These are phyloP conservation scores for Fonsecaea erecta DNA, from an alignment of 2,329 filamentous ascomycete species.

Conservation along the genomic window DNA sequence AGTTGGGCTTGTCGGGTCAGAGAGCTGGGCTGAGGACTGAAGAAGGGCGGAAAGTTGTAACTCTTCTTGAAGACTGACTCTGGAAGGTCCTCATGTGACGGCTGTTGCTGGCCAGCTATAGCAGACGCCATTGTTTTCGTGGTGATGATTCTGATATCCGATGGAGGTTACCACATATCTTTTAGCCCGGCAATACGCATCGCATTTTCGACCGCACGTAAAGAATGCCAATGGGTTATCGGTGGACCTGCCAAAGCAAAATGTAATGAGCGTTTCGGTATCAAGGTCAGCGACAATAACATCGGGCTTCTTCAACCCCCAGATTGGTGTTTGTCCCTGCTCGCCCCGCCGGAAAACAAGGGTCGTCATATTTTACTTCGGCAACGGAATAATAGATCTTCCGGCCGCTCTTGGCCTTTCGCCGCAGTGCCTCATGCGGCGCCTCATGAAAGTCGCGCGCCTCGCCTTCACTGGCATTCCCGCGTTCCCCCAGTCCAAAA, in stretches of 20 bases:
- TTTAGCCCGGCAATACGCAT: background rate
- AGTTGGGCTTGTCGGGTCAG: constrained; percentile 59
- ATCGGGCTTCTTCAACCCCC: background rate
- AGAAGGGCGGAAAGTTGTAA: constrained; percentile 60
- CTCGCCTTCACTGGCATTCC: constrained; percentile 5
- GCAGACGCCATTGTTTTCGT: constrained; percentile 5
- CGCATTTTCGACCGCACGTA: background rate
- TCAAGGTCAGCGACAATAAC: background rate
- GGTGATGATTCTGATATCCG: background rate
- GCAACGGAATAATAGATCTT: background rate
- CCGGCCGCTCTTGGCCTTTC: background rate
- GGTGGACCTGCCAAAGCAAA: background rate
- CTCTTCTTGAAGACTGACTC: constrained; percentile 49
- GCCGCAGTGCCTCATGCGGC: background rate
- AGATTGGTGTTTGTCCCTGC: background rate
- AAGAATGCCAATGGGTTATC: background rate
- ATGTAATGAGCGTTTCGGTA: background rate
- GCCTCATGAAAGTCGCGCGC: constrained; percentile 1
- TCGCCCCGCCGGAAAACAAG: background rate
- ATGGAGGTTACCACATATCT: background rate
- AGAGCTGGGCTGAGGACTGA: constrained; percentile 54
- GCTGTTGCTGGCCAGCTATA: constrained; percentile 14
- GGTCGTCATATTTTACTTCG: background rate
- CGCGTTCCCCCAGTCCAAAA: constrained; percentile 6
- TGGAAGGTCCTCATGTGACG: constrained; percentile 20